These are phyloP conservation scores for Drechslerella dactyloides DNA, from an alignment of 2,329 filamentous ascomycete species.

Conservation along the genomic window DNA sequence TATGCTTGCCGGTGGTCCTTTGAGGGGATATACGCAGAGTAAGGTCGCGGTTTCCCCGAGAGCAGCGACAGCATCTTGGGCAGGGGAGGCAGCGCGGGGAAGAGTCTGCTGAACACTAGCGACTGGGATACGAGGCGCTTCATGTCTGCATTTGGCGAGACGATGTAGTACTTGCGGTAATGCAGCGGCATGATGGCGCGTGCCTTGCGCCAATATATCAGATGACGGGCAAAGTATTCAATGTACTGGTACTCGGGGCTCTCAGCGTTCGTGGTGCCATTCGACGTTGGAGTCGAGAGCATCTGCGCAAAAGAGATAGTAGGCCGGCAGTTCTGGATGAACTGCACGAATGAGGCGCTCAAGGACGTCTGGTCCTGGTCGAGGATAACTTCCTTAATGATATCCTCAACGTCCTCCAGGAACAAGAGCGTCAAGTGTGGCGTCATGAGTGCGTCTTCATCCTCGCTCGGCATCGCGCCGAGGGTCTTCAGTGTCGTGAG, in stretches of 20 bases:
- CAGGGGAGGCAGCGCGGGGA: constrained; percentile 81
- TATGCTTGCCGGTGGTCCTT: constrained; percentile 87
- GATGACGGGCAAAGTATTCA: constrained; percentile 89
- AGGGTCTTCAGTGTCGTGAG: constrained; percentile 83
- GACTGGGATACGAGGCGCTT: constrained; percentile 66
- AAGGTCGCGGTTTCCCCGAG: constrained; percentile 79
- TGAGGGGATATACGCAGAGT: constrained; percentile 81
- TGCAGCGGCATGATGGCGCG: constrained; percentile 90
- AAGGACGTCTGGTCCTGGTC: constrained; percentile 73
- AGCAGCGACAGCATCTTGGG: constrained; percentile 86
- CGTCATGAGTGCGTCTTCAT: constrained; percentile 71
- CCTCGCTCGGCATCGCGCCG: constrained; percentile 71
- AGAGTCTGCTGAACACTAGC: constrained; percentile 77
- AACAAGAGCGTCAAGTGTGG: constrained; percentile 87
- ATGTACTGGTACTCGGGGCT: constrained; percentile 73
- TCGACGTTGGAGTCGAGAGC: constrained; percentile 58
- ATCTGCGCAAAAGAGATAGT: constrained; percentile 65
- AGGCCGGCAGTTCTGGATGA: constrained; percentile 75
- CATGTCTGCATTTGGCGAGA: constrained; percentile 87
- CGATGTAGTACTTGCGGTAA: constrained; percentile 85
- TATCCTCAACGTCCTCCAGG: constrained; percentile 78
- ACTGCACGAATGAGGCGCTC: constrained; percentile 78
- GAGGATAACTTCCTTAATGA: constrained; percentile 68
- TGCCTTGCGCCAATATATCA: constrained; percentile 94
- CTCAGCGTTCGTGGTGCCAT: constrained; percentile 70